phyloP scores from a whole-genome alignment of 257 asterid genomes.

The Solanum commersonii region DNA sequence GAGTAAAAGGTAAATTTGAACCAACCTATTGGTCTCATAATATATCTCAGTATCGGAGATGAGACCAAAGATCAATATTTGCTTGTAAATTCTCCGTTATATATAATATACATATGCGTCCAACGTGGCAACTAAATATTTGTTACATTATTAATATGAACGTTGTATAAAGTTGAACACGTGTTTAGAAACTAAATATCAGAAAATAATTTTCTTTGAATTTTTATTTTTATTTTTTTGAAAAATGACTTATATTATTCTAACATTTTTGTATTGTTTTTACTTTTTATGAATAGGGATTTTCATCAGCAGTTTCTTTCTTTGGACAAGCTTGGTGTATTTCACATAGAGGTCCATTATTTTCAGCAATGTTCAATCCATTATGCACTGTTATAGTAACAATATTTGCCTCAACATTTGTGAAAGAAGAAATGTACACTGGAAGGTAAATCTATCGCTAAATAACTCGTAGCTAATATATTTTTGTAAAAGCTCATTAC shows the following conservation, averaged over 20 bases:
- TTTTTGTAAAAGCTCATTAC: rapidly evolving
- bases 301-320: slow-evolving; percentile 34
- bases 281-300: slow-evolving; percentile 11
- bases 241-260: neutral
- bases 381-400: slow-evolving; percentile 42
- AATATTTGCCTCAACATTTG: slow-evolving; percentile 33
- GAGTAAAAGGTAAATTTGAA: neutral
- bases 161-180: neutral
- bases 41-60: neutral
- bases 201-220: neutral
- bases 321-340: slow-evolving; percentile 65
- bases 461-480: neutral
- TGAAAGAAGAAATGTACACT: slow-evolving; percentile 51
- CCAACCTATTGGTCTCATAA: neutral
- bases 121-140: no score
- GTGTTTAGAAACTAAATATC: neutral
- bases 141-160: no score
- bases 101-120: neutral
- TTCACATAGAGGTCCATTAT: slow-evolving; percentile 47
- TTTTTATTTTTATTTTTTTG: neutral
- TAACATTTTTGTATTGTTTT: neutral
- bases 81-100: no score
- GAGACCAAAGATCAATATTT: no score
- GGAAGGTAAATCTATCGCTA: slow-evolving; percentile 44
- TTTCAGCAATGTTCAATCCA: slow-evolving; percentile 69